Base-by-base conservation (phyloP, 129 eudicot species). In the Solidago caesia region DNA sequence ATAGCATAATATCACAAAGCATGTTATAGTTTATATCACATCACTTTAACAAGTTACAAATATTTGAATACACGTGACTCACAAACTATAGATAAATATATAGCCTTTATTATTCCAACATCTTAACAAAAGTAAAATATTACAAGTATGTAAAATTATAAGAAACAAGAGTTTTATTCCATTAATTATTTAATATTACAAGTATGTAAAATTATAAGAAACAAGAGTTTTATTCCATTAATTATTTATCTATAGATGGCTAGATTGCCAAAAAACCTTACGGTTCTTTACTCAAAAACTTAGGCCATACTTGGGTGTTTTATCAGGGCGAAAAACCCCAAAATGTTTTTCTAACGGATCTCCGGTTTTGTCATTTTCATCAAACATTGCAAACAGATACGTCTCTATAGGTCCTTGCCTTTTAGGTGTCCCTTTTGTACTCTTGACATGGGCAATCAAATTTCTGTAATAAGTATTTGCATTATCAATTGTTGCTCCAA, bases 391-490 rank as follows among this genome's bases (percentile, higher is more conserved):
- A 33, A 33, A 33, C 39, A 33, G 3, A 33, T 33, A 33, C 3
- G 39, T 76, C 44, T 76, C 74, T 5, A 76, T 67, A 0, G 41
- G 6, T 25, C 73, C 74, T 5, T 66, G 65, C 56, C 47, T 67
- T 16, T 0, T 5, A 0, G 73, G 73, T 21, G 79, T 75, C 73
- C 67, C 89, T 0, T 4, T 14, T 39, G 25, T 2, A n/a, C 49
- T 2, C 6, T 75, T 71, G 45, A 82, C 88, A 26, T 73, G 86
- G 4, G 13, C 13, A 33, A 87, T 73, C 81, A 84, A 77, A 33
- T 87, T 87, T 65, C 45, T 63, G 44, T 81, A 63, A 25, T 87
- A 87, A 33, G 80, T 76, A 11, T 57, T 27, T 0, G 88, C 88
- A n/a, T 87, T 81, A 3, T 76, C 81, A 8, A 51, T 1, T 0